Percentiles rank a stretch among this genome's conserved stretches.
Evolutionary conservation across 495 filamentous ascomycete species (phyloP).

Genomic region (Podospora pseudoanserina): DNA sequence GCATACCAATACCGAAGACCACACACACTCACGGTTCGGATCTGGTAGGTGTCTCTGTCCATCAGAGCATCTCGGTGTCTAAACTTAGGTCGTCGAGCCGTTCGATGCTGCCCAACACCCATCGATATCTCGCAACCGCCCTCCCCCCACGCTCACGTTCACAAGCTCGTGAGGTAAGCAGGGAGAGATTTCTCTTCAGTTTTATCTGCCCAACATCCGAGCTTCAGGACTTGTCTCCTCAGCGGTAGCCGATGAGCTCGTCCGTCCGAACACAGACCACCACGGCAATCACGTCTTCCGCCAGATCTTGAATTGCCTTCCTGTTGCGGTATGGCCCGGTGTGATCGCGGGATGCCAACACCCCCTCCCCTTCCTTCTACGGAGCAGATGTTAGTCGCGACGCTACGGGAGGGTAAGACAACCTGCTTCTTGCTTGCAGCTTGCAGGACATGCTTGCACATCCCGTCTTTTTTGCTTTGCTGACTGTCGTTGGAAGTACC

Average conservation of each 20-base stretch:
- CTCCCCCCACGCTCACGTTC: constrained; percentile 1
- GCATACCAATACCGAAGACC: constrained; percentile 1
- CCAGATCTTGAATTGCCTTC: constrained; percentile 17
- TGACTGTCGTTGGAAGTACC: not conserved
- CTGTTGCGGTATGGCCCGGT: constrained; percentile 24
- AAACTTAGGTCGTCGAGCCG: not conserved
- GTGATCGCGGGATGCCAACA: constrained; percentile 12
- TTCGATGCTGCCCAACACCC: not conserved
- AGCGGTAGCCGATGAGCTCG: constrained; percentile 14
- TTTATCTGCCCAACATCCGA: constrained; percentile 2
- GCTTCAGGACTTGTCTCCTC: not conserved
- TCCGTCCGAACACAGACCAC: not conserved
- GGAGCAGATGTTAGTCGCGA: not conserved
- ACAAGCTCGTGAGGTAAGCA: not conserved
- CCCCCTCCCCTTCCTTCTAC: not conserved
- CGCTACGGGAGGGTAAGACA: not conserved
- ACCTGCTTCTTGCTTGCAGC: not conserved
- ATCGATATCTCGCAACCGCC: not conserved
- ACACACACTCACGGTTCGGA: constrained; percentile 1
- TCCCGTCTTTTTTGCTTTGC: not conserved
- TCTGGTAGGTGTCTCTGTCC: not conserved
- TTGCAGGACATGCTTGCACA: not conserved
- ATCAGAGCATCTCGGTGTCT: not conserved
- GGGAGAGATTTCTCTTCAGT: not conserved
- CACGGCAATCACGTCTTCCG: constrained; percentile 6